A percentile compares a stretch with the other conserved stretches of the same genome.
Evolutionary conservation across 768 basidiomycete genomes (phyloP).

Genomic region (Tulasnella sp.): DNA sequence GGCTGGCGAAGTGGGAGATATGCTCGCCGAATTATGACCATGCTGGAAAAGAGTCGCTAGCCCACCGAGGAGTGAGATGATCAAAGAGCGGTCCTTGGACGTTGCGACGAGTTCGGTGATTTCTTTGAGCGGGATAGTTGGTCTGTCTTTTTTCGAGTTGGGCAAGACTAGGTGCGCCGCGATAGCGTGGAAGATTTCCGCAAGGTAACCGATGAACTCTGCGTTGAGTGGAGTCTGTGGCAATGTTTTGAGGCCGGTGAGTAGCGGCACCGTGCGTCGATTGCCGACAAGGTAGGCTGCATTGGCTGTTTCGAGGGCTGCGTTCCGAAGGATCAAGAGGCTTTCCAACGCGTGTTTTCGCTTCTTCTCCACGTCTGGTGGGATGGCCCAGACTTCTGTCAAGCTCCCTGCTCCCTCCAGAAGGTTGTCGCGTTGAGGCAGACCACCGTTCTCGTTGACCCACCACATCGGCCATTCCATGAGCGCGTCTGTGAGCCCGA

Average conservation of each 20-base stretch:
- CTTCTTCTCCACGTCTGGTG: conserved; percentile 47
- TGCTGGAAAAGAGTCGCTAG: conserved; percentile 55
- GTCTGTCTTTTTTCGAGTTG: conserved; percentile 36
- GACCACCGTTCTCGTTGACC: conserved; percentile 54
- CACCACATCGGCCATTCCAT: conserved; percentile 90
- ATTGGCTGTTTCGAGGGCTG: conserved; percentile 63
- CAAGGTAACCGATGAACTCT: conserved; percentile 66
- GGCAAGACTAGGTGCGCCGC: conserved; percentile 44
- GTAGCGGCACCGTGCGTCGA: conserved; percentile 59
- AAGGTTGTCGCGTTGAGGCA: conserved; percentile 2
- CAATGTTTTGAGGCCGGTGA: conserved; percentile 65
- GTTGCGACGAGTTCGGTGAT: conserved; percentile 52
- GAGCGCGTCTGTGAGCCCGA: conserved; percentile 76
- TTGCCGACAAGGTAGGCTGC: conserved; percentile 55
- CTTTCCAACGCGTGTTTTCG: conserved; percentile 80
- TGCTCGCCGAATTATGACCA: conserved; percentile 52
- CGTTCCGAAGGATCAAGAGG: conserved; percentile 80
- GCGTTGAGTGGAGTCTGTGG: conserved; percentile 53
- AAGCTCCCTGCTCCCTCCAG: neutral
- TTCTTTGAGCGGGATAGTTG: conserved; percentile 51
- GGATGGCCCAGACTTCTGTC: conserved; percentile 48
- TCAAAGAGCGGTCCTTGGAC: conserved; percentile 69
- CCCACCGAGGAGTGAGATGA: conserved; percentile 59
- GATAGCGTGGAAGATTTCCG: conserved; percentile 68
- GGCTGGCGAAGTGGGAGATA: conserved; percentile 55